Percentiles rank a stretch among this genome's conserved stretches.
phyloP scores from a whole-genome alignment of 345 rosid genomes.

The Fremontodendron californicum region DNA sequence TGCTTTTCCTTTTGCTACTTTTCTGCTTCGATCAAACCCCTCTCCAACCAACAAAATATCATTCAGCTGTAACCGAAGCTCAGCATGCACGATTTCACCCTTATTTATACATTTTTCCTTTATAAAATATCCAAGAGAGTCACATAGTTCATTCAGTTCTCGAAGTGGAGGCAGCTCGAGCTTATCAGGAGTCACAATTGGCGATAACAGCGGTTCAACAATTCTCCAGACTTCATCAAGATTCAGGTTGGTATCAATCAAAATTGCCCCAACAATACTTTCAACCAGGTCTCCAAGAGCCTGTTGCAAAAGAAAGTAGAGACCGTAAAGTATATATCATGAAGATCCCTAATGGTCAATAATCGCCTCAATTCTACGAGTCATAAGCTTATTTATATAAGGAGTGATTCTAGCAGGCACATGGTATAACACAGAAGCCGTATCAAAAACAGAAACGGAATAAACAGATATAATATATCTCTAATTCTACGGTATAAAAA shows the following conservation, averaged over 20 bases:
- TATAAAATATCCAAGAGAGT: conserved; percentile 65
- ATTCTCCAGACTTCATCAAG: conserved; percentile 76
- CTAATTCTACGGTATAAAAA: not conserved
- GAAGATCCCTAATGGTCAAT: not conserved
- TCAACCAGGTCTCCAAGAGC: conserved; percentile 91
- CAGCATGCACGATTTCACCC: conserved; percentile 54
- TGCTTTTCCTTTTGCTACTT: conserved; percentile 78
- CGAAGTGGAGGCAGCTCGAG: conserved; percentile 79
- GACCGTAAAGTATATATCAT: not conserved
- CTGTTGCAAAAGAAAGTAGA: conserved; percentile 33
- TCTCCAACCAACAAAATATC: conserved; percentile 59
- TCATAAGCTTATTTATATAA: not conserved
- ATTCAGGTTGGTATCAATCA: conserved; percentile 66
- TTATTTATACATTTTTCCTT: conserved; percentile 36
- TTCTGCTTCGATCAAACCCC: conserved; percentile 56
- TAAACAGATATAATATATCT: not conserved
- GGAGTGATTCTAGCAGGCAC: not conserved
- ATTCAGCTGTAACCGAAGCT: conserved; percentile 61
- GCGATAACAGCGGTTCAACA: conserved; percentile 69
- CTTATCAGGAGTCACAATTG: conserved; percentile 75
- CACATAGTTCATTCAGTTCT: conserved; percentile 66
- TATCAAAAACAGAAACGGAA: not conserved
- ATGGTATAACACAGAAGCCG: not conserved
- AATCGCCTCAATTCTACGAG: not conserved
- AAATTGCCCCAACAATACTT: conserved; percentile 79